phyloP scores from a whole-genome alignment of 495 filamentous ascomycete genomes.

The Aspergillus carlsbadensis region DNA sequence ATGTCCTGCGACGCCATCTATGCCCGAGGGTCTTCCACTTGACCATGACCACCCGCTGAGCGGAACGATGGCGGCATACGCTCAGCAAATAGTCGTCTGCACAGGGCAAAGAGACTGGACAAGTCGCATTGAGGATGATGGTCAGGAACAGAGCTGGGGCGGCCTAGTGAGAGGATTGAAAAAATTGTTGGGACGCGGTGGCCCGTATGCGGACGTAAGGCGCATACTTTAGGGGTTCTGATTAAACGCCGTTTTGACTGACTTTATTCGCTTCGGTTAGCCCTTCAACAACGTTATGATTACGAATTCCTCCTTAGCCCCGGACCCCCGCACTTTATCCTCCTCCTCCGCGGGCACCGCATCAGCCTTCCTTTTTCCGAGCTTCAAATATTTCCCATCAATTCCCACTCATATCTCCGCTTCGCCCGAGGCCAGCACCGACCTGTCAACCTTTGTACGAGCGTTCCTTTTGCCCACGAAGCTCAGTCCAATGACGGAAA shows the following conservation, averaged over 20 bases:
- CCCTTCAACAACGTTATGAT: constrained; percentile 77
- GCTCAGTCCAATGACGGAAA: constrained; percentile 58
- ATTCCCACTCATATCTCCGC: constrained; percentile 45
- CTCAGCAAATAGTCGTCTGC: constrained; percentile 77
- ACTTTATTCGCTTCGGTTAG: constrained; percentile 40
- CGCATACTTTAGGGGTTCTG: constrained; percentile 3
- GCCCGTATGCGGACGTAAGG: constrained; percentile 70
- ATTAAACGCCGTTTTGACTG: not conserved
- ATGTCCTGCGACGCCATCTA: constrained; percentile 62
- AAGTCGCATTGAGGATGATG: constrained; percentile 66
- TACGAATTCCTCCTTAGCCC: constrained; percentile 66
- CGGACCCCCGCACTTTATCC: constrained; percentile 40
- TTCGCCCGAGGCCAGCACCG: constrained; percentile 8
- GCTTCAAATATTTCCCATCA: constrained; percentile 72
- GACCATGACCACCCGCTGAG: constrained; percentile 67
- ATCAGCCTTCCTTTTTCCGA: constrained; percentile 72
- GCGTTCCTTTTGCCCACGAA: constrained; percentile 52
- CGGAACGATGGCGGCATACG: constrained; percentile 75
- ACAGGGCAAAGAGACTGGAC: constrained; percentile 82
- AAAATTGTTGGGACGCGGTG: constrained; percentile 61
- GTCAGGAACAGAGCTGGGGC: constrained; percentile 34
- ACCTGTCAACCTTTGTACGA: constrained; percentile 37
- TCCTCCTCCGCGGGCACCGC: constrained; percentile 41
- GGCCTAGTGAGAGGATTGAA: constrained; percentile 72
- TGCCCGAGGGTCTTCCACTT: constrained; percentile 71